Percentiles rank a stretch among this genome's conserved stretches.
phyloP scores from a whole-genome alignment of 2,329 filamentous ascomycete species.

The Apiospora koreana region DNA sequence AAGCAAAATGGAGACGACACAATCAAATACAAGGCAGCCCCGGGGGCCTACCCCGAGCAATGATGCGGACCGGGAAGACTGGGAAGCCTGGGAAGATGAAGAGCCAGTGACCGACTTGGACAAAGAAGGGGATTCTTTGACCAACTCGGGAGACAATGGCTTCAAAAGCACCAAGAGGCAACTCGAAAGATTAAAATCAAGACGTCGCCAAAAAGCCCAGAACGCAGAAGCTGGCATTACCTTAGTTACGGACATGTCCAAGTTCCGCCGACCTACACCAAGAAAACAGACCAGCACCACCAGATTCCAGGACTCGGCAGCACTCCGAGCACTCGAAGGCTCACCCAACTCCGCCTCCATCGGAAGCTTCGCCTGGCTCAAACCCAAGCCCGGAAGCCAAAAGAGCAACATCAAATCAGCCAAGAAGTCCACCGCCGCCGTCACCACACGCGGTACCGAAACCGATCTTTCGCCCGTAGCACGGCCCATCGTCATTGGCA shows the following conservation, averaged over 20 bases:
- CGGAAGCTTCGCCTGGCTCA: slow-evolving; percentile 60
- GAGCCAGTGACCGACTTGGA: slow-evolving; percentile 17
- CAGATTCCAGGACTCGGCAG: slow-evolving; percentile 60
- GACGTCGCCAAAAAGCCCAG: slow-evolving; percentile 38
- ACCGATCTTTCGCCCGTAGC: slow-evolving; percentile 66
- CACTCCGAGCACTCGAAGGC: slow-evolving; percentile 61
- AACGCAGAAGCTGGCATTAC: slow-evolving; percentile 65
- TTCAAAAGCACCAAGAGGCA: slow-evolving; percentile 14
- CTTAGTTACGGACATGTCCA: slow-evolving; percentile 69
- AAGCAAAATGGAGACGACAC: slow-evolving; percentile 25
- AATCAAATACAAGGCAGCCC: slow-evolving; percentile 23
- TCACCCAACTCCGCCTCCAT: slow-evolving; percentile 53
- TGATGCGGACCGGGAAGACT: slow-evolving; percentile 34
- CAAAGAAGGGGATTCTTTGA: slow-evolving; percentile 22
- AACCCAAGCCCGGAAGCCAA: slow-evolving; percentile 36
- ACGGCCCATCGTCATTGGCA: slow-evolving; percentile 72
- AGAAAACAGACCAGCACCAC: slow-evolving; percentile 27
- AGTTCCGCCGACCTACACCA: slow-evolving; percentile 47
- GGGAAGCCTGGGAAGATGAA: slow-evolving; percentile 29
- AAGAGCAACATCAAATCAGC: slow-evolving; percentile 24
- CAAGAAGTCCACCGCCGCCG: slow-evolving; percentile 22
- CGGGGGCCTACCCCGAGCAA: slow-evolving; percentile 19
- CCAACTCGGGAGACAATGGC: slow-evolving; percentile 24
- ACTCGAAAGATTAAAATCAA: slow-evolving; percentile 15
- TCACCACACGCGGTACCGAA: slow-evolving; percentile 24